phyloP scores from a whole-genome alignment of 305 asterid species.

The Fraxinus sp. region DNA sequence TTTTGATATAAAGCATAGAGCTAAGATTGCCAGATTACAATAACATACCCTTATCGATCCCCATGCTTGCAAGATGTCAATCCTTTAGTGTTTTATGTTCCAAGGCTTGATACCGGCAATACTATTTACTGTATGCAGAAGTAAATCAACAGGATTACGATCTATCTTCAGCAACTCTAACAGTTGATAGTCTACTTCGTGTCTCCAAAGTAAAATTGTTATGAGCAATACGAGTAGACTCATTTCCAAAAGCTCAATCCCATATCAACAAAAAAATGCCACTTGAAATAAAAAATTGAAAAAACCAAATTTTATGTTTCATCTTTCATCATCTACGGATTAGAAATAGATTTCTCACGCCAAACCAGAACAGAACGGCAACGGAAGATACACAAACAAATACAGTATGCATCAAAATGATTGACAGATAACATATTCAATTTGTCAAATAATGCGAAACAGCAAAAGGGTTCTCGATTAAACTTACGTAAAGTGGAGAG shows the following conservation, averaged over 20 bases:
- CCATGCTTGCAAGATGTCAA: background rate
- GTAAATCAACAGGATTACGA: background rate
- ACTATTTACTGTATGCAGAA: background rate
- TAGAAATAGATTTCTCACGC: background rate
- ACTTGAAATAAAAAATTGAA: background rate
- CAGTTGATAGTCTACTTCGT: background rate
- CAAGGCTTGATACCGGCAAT: background rate
- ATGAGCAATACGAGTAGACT: background rate
- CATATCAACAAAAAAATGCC: background rate
- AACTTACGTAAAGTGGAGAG: conserved; percentile 12
- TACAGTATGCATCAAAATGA: background rate
- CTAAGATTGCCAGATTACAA: background rate
- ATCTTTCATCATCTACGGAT: background rate
- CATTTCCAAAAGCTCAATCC: background rate
- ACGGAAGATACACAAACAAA: background rate
- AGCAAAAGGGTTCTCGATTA: background rate
- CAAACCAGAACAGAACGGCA: background rate
- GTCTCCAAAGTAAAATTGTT: background rate
- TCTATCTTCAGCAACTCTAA: background rate
- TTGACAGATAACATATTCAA: background rate
- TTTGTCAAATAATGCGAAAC: background rate
- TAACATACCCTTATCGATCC: background rate
- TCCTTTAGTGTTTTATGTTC: background rate
- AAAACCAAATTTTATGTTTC: background rate
- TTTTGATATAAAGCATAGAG: background rate